Conservation (phyloP, 495 filamentous ascomycete species). For the Neurospora tetraspora region DNA sequence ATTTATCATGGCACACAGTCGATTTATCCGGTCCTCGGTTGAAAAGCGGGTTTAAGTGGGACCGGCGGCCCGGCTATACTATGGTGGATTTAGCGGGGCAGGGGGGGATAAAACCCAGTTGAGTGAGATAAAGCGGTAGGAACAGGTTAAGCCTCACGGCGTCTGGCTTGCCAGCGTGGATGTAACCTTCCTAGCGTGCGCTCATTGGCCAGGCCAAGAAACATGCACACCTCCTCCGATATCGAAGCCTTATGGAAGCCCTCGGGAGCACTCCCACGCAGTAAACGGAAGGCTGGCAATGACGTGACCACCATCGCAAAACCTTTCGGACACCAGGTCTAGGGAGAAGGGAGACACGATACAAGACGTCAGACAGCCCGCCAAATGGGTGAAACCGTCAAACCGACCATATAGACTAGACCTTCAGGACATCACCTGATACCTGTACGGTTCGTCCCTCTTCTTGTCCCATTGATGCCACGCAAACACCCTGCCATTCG, state of each 20-base stretch:
- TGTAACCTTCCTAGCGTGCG: not conserved
- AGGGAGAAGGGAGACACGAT: not conserved
- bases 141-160: not conserved
- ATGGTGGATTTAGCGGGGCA: too few species aligned
- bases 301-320: not conserved
- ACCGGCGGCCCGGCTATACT: too few species aligned
- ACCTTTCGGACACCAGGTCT: not conserved
- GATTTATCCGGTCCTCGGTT: too few species aligned
- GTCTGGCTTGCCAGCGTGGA: not conserved
- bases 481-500: not conserved
- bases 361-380: not conserved
- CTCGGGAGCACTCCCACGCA: not conserved
- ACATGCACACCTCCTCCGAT: not conserved
- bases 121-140: too few species aligned
- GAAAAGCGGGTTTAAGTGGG: too few species aligned
- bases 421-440: conserved; percentile 12
- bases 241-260: not conserved
- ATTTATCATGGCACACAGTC: too few species aligned
- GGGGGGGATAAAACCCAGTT: too few species aligned
- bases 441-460: not conserved
- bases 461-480: conserved; percentile 6
- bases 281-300: not conserved
- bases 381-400: not conserved
- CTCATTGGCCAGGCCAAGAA: not conserved
- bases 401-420: not conserved